Evolutionary conservation across 345 rosid species (phyloP).

Genomic region (Linum usitatissimum): DNA sequence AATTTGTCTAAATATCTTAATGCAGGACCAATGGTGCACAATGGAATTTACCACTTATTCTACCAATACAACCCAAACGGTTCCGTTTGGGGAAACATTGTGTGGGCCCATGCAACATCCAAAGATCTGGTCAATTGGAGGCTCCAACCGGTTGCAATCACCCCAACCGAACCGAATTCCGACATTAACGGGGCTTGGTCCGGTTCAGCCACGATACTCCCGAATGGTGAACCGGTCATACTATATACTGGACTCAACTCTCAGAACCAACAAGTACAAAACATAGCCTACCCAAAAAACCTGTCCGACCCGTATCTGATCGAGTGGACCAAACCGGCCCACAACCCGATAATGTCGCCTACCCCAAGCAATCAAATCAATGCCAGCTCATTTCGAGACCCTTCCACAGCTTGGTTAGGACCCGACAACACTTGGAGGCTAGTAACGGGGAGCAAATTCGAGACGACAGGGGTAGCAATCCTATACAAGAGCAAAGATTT

Average conservation of each 20-base stretch:
- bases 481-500: not conserved
- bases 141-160: not conserved
- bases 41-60: constrained; percentile 6
- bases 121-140: constrained; percentile 4
- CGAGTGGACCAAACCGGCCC: not conserved
- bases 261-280: not conserved
- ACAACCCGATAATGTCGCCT: not conserved
- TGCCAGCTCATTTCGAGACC: constrained; percentile 1
- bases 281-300: not conserved
- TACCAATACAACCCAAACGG: constrained; percentile 5
- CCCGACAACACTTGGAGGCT: not conserved
- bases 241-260: constrained; percentile 1
- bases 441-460: not conserved
- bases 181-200: constrained; percentile 1
- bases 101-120: constrained; percentile 6
- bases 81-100: constrained; percentile 4
- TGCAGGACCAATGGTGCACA: constrained; percentile 4
- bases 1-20: not conserved
- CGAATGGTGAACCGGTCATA: not conserved
- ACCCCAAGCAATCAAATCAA: not conserved
- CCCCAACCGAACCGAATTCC: not conserved
- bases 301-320: constrained; percentile 1
- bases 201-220: constrained; percentile 3
- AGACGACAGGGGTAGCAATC: not conserved
- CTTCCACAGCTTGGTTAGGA: not conserved